Conservation (phyloP, 129 eudicot genomes). For the Flaveria bidentis region DNA sequence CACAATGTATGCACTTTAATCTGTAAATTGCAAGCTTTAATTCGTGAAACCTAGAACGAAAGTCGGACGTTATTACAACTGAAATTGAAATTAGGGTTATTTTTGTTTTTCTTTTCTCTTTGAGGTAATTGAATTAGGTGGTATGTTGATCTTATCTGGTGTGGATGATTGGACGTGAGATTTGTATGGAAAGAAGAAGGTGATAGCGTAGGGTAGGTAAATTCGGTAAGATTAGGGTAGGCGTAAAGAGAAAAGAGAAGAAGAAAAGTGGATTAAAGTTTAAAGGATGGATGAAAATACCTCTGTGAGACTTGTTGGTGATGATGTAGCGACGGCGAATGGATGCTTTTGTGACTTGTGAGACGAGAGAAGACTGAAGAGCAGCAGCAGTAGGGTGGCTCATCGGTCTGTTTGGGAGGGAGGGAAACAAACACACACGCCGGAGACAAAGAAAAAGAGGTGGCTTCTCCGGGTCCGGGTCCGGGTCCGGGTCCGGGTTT, state of each 20-base stretch:
- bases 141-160: background rate
- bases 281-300: background rate
- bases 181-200: background rate
- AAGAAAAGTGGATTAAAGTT: background rate
- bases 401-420: too few species aligned
- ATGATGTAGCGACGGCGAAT: background rate
- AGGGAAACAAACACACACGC: too few species aligned
- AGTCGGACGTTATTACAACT: background rate
- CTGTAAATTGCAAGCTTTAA: background rate
- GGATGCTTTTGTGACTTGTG: background rate
- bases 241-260: background rate
- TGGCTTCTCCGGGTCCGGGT: too few species aligned
- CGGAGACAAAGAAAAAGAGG: too few species aligned
- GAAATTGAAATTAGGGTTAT: slow-evolving; percentile 4
- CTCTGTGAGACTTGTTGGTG: background rate
- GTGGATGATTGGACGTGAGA: background rate
- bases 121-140: background rate
- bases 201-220: background rate
- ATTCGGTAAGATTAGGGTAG: background rate
- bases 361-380: too few species aligned
- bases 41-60: background rate
- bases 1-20: background rate
- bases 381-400: too few species aligned
- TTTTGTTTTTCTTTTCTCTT: background rate
- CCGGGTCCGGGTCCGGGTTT: too few species aligned